Evolutionary conservation across 106 monocot genomes (phyloP).

Genomic region (Narthecium ossifragum): DNA sequence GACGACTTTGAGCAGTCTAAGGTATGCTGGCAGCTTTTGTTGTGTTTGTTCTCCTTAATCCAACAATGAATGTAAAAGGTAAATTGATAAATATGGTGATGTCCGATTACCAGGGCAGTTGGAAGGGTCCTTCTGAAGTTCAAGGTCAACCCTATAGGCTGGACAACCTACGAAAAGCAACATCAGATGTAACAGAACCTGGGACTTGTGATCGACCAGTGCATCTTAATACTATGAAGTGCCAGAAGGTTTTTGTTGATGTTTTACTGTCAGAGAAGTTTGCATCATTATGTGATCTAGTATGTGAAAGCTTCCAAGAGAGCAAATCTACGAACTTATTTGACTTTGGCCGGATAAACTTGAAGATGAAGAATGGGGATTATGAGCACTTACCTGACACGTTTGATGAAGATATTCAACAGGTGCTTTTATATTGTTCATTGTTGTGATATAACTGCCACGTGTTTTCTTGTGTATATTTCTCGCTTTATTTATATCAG

Average conservation of each 20-base stretch:
- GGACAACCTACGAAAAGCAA: background rate
- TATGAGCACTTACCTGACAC: conserved; percentile 39
- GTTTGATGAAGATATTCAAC: conserved; percentile 62
- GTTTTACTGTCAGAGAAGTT: conserved; percentile 71
- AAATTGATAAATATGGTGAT: too few species aligned
- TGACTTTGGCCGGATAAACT: conserved; percentile 44
- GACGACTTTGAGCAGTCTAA: background rate
- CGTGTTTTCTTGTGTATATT: too few species aligned
- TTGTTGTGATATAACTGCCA: background rate
- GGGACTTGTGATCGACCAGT: background rate
- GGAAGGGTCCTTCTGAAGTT: conserved; percentile 6
- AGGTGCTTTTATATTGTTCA: conserved; percentile 28
- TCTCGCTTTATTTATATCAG: too few species aligned
- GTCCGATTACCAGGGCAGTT: conserved; percentile 30
- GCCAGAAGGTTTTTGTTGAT: conserved; percentile 41
- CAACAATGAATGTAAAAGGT: background rate
- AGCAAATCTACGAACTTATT: conserved; percentile 27
- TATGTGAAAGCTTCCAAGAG: conserved; percentile 41
- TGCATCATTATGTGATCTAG: conserved; percentile 57
- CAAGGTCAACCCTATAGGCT: background rate
- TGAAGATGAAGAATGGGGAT: conserved; percentile 52
- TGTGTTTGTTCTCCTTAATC: background rate
- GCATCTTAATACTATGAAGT: conserved; percentile 35
- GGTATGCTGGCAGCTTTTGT: conserved; percentile 9
- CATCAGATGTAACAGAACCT: conserved; percentile 7